Evolutionary conservation across 371 early-diverging fungal genomes (phyloP).

Genomic region (Mucor plumbeus): DNA sequence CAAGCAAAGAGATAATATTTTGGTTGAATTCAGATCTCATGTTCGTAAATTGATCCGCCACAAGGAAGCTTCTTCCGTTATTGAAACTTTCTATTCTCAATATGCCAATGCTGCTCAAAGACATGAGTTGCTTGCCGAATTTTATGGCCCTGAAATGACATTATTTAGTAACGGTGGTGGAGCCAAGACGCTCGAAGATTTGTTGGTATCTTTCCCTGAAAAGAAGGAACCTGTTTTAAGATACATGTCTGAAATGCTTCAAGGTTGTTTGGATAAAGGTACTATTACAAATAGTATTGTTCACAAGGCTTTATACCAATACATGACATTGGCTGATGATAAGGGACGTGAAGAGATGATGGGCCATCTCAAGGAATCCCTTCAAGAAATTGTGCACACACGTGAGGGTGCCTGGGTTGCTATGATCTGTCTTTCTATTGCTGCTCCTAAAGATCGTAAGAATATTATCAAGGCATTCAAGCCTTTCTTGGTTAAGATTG

Average conservation of each 20-base stretch:
- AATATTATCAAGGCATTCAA: conserved; percentile 87
- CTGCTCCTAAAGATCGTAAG: conserved; percentile 91
- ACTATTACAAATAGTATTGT: conserved; percentile 84
- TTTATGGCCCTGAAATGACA: conserved; percentile 92
- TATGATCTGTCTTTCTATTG: conserved; percentile 80
- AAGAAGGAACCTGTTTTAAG: conserved; percentile 81
- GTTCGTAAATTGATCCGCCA: conserved; percentile 82
- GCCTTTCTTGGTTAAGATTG: conserved; percentile 80
- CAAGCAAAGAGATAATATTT: conserved; percentile 71
- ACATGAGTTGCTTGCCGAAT: conserved; percentile 82
- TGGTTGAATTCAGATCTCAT: conserved; percentile 83
- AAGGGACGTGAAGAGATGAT: conserved; percentile 65
- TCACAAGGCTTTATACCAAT: conserved; percentile 88
- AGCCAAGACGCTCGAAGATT: conserved; percentile 65
- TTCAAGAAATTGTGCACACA: conserved; percentile 90
- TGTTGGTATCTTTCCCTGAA: conserved; percentile 71
- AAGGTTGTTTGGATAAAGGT: conserved; percentile 83
- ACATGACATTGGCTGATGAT: conserved; percentile 68
- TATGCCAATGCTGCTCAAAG: conserved; percentile 83
- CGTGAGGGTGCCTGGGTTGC: conserved; percentile 88
- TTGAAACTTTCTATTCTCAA: conserved; percentile 87
- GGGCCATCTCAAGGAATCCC: conserved; percentile 81
- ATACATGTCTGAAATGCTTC: conserved; percentile 73
- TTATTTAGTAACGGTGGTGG: conserved; percentile 64
- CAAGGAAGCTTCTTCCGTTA: conserved; percentile 80